Conservation (phyloP, 345 rosid species). For the Cochlearia excelsa region DNA sequence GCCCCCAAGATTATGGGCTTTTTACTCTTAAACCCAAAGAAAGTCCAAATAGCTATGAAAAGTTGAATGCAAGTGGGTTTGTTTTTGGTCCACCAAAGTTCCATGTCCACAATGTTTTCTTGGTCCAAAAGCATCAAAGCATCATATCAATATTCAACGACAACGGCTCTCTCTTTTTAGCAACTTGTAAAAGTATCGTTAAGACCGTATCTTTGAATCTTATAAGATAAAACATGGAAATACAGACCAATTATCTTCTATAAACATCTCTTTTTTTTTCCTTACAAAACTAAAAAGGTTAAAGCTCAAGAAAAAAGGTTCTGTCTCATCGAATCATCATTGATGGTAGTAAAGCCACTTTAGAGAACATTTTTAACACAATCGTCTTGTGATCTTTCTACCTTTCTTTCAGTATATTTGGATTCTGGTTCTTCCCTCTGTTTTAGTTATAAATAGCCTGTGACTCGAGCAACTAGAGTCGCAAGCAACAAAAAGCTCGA, state of each 20-base stretch:
- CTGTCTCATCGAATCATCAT: conserved; percentile 23
- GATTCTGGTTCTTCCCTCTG: conserved; percentile 27
- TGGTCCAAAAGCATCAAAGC: conserved; percentile 34
- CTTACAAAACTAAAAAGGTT: neutral
- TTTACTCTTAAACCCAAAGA: neutral
- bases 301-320: conserved; percentile 21
- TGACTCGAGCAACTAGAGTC: conserved; percentile 9
- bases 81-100: conserved; percentile 22
- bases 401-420: neutral
- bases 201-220: conserved; percentile 28
- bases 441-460: conserved; percentile 24
- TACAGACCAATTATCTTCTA: neutral
- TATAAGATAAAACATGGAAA: neutral
- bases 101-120: conserved; percentile 18
- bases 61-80: conserved; percentile 25
- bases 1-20: too few species aligned
- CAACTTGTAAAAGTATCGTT: conserved; percentile 29
- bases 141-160: conserved; percentile 10
- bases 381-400: conserved; percentile 13
- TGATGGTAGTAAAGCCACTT: conserved; percentile 12
- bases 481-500: conserved; percentile 19
- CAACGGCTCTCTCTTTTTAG: conserved; percentile 10
- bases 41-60: conserved; percentile 6
- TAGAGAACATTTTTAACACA: conserved; percentile 18
- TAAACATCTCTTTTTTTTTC: conserved; percentile 10